phyloP scores from a whole-genome alignment of 2,329 filamentous ascomycete genomes.

The Dactylellina drechsleri region DNA sequence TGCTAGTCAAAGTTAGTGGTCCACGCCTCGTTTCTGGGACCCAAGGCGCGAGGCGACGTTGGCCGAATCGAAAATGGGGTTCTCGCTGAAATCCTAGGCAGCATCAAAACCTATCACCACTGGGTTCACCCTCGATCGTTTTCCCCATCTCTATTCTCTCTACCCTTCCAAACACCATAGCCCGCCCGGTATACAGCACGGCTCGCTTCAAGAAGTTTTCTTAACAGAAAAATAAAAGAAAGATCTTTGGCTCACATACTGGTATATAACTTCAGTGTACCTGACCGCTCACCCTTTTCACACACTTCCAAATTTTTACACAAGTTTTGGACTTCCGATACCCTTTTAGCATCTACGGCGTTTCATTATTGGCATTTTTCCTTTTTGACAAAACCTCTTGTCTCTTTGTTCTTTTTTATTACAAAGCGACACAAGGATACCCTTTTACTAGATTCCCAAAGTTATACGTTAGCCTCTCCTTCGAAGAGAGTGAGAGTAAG shows the following conservation, averaged over 20 bases:
- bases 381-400: not conserved
- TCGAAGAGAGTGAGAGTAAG: slow-evolving; percentile 27
- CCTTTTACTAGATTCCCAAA: slow-evolving; percentile 16
- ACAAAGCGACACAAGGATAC: slow-evolving; percentile 35
- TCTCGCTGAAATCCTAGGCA: not conserved
- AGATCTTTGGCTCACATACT: slow-evolving; percentile 15
- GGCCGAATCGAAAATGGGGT: not conserved
- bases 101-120: slow-evolving; percentile 13
- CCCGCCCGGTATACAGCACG: slow-evolving; percentile 39
- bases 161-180: not conserved
- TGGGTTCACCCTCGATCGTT: not conserved
- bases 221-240: not conserved
- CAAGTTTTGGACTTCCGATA: slow-evolving; percentile 24
- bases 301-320: slow-evolving; percentile 17
- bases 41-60: slow-evolving; percentile 29
- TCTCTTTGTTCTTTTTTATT: slow-evolving; percentile 15
- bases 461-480: slow-evolving; percentile 9
- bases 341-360: slow-evolving; percentile 25
- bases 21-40: slow-evolving; percentile 44
- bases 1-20: not conserved
- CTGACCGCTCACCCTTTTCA: slow-evolving; percentile 2
- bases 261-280: slow-evolving; percentile 4
- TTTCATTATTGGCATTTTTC: slow-evolving; percentile 11
- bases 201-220: slow-evolving; percentile 12
- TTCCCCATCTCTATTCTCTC: not conserved